Evolutionary conservation across 257 asterid genomes (phyloP).

Genomic region (Salvia hispanica): DNA sequence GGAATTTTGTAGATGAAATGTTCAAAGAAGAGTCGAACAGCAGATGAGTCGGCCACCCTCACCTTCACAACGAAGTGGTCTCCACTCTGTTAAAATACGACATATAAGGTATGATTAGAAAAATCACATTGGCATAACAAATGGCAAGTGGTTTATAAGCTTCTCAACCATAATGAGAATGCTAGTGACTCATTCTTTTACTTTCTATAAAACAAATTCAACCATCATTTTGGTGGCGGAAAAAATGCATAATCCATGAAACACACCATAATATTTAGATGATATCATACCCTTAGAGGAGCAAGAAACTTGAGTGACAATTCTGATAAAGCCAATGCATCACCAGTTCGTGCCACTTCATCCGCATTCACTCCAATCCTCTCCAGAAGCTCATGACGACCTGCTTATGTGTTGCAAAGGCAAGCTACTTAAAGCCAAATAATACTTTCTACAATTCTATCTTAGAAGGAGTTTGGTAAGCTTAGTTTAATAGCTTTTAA

Average conservation of each 20-base stretch:
- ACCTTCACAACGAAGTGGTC: slow-evolving; percentile 79
- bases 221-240: neutral
- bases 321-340: slow-evolving; percentile 78
- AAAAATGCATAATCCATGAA: slow-evolving; percentile 1
- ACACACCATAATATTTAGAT: neutral
- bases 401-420: slow-evolving; percentile 45
- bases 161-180: neutral
- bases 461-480: too few species aligned
- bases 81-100: slow-evolving; percentile 62
- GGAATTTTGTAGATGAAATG: slow-evolving; percentile 81
- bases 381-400: slow-evolving; percentile 87
- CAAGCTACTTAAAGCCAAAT: neutral
- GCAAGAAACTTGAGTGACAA: slow-evolving; percentile 77
- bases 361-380: slow-evolving; percentile 72
- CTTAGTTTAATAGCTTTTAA: too few species aligned
- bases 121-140: neutral
- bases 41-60: slow-evolving; percentile 61
- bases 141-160: neutral
- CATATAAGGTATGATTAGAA: slow-evolving; percentile 19
- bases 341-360: slow-evolving; percentile 73
- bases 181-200: neutral
- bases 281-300: slow-evolving; percentile 67
- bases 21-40: slow-evolving; percentile 76
- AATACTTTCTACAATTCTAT: neutral
- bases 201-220: neutral